Conservation (phyloP, 176 grass and related monocot genomes). For the barley (Hordeum vulgare) region DNA sequence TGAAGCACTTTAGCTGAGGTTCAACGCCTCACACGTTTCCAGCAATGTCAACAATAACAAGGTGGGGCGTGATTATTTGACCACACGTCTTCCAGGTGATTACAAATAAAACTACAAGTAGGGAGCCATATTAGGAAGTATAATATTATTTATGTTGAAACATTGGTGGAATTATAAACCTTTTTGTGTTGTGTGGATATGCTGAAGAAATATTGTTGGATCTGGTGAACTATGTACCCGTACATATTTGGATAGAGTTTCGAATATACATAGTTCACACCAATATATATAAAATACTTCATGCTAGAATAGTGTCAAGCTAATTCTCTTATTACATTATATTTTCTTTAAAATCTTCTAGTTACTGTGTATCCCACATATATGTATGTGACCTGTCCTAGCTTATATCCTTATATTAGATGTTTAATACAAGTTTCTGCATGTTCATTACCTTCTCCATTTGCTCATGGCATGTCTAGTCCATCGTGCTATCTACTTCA, state of each 20-base stretch:
- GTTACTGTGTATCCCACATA: too few relatives aligned
- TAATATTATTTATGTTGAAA: neutral
- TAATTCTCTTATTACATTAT: neutral
- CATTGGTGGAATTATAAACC: neutral
- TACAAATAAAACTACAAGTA: neutral
- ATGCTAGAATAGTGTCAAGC: neutral
- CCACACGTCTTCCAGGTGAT: neutral
- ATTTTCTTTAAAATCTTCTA: neutral
- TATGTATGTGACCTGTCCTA: too few relatives aligned
- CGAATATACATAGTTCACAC: too few relatives aligned
- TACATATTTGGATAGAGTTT: neutral
- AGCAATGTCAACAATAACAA: neutral
- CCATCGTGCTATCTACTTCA: too few relatives aligned
- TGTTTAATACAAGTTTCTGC: too few relatives aligned
- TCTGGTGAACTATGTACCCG: neutral
- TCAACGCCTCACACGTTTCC: neutral
- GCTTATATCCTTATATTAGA: too few relatives aligned
- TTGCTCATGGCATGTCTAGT: too few relatives aligned
- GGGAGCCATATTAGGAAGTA: neutral
- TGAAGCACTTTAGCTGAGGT: conserved; percentile 38
- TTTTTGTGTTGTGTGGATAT: neutral
- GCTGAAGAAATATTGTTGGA: too few relatives aligned
- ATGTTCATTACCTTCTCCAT: too few relatives aligned
- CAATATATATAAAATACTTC: neutral
- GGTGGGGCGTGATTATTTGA: neutral